These are phyloP conservation scores for Penicillium paradoxum DNA, from an alignment of 495 filamentous ascomycete species.

Conservation along the genomic window DNA sequence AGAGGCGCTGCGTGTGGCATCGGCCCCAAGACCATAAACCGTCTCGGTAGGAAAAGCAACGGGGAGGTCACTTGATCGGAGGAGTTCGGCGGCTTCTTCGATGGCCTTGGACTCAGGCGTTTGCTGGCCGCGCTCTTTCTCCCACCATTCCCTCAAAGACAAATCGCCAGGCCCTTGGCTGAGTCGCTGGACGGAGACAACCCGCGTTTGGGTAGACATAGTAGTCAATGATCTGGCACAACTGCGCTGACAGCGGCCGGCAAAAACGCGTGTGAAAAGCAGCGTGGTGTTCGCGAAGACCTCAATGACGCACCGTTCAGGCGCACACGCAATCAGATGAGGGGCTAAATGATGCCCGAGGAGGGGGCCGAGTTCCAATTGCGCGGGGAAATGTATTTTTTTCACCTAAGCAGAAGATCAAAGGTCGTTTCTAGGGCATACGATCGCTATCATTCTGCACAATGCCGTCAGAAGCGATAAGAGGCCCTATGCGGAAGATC, in stretches of 20 bases:
- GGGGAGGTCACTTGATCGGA: constrained; percentile 61
- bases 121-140: constrained; percentile 29
- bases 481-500: not conserved
- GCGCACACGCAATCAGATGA: constrained; percentile 16
- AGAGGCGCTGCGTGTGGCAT: constrained; percentile 78
- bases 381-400: not conserved
- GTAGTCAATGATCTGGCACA: constrained; percentile 25
- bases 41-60: constrained; percentile 98
- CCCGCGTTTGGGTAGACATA: constrained; percentile 29
- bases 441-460: constrained; percentile 14
- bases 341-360: constrained; percentile 11
- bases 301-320: constrained; percentile 22
- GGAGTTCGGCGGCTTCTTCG: constrained; percentile 52
- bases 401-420: not conserved
- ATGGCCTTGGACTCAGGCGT: constrained; percentile 38
- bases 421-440: constrained; percentile 2
- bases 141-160: constrained; percentile 46
- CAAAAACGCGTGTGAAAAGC: constrained; percentile 29
- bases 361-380: constrained; percentile 12
- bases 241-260: constrained; percentile 35
- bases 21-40: constrained; percentile 92
- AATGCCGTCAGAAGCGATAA: constrained; percentile 3
- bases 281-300: constrained; percentile 23
- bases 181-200: constrained; percentile 41
- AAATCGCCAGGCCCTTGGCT: constrained; percentile 35